These are phyloP conservation scores for Serendipita vermifera DNA, from an alignment of 768 basidiomycete genomes.

Conservation along the genomic window DNA sequence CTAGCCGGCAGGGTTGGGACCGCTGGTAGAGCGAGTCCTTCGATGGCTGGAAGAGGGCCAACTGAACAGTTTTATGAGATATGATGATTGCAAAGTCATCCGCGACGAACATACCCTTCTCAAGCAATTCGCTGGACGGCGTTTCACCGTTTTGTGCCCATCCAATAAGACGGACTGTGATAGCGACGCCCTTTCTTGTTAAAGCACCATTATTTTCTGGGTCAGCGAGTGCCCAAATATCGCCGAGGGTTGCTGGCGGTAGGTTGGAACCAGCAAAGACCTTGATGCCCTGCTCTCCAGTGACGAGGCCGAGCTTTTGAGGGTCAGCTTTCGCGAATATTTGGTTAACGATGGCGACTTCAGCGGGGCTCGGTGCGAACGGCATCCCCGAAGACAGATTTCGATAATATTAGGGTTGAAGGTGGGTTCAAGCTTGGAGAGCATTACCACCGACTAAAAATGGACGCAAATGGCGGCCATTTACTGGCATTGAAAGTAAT, in stretches of 20 bases:
- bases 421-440: conserved; percentile 7
- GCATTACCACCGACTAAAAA: no score
- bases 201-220: conserved; percentile 89
- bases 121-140: conserved; percentile 45
- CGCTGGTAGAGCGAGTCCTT: conserved; percentile 41
- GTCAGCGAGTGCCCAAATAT: conserved; percentile 90
- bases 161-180: conserved; percentile 82
- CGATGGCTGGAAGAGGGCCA: conserved; percentile 71
- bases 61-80: conserved; percentile 33
- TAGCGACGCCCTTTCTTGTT: conserved; percentile 72
- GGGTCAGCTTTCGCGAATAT: conserved; percentile 64
- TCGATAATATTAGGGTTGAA: no score
- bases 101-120: conserved; percentile 46
- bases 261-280: conserved; percentile 78
- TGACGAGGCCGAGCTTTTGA: conserved; percentile 69
- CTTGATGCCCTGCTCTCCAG: conserved; percentile 82
- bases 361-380: conserved; percentile 35
- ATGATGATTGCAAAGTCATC: conserved; percentile 8
- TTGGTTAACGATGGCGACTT: conserved; percentile 50
- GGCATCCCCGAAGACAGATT: conserved; percentile 2
- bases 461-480: conserved; percentile 50
- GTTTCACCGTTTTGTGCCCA: conserved; percentile 82
- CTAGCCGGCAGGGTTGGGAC: conserved; percentile 37
- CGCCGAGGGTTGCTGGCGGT: conserved; percentile 62
- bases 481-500: conserved; percentile 73